These are phyloP conservation scores for Alternaria tenuissima DNA, from an alignment of 2,329 filamentous ascomycete genomes.

Conservation along the genomic window DNA sequence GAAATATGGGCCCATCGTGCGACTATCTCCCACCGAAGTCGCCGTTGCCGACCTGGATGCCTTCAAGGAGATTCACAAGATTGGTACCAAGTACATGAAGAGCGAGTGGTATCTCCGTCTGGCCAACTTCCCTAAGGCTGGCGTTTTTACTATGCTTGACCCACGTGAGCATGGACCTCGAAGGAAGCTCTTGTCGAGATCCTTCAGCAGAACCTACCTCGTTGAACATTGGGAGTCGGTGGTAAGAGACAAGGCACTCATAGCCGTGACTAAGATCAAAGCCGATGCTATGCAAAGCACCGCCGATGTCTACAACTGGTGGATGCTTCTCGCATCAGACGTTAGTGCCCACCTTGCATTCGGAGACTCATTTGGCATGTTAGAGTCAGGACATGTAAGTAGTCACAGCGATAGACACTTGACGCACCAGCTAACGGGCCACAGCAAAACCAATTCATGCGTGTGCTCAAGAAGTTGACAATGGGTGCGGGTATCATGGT, in stretches of 20 bases:
- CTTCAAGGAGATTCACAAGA: conserved; percentile 43
- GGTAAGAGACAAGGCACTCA: conserved; percentile 43
- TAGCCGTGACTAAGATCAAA: conserved; percentile 47
- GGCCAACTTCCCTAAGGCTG: conserved; percentile 36
- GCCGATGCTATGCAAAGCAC: conserved; percentile 29
- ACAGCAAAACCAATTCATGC: conserved; percentile 47
- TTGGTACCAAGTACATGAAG: conserved; percentile 41
- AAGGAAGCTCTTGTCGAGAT: conserved; percentile 47
- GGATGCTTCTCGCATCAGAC: conserved; percentile 52
- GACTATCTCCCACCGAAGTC: conserved; percentile 43
- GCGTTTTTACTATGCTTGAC: conserved; percentile 51
- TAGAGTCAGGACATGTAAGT: conserved; percentile 49
- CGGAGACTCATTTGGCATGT: conserved; percentile 51
- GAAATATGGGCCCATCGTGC: conserved; percentile 43
- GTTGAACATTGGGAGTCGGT: conserved; percentile 48
- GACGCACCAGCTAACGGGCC: not conserved
- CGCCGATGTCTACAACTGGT: conserved; percentile 50
- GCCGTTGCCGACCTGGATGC: conserved; percentile 39
- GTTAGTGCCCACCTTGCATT: conserved; percentile 49
- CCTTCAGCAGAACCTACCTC: conserved; percentile 49
- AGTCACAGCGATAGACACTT: not conserved
- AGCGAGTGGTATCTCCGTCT: conserved; percentile 37
- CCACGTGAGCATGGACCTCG: conserved; percentile 45
- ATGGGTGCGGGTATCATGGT: conserved; percentile 49
- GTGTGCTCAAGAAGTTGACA: conserved; percentile 47